Conservation (phyloP, 768 basidiomycete species). For the Panaeolus papilionaceus region DNA sequence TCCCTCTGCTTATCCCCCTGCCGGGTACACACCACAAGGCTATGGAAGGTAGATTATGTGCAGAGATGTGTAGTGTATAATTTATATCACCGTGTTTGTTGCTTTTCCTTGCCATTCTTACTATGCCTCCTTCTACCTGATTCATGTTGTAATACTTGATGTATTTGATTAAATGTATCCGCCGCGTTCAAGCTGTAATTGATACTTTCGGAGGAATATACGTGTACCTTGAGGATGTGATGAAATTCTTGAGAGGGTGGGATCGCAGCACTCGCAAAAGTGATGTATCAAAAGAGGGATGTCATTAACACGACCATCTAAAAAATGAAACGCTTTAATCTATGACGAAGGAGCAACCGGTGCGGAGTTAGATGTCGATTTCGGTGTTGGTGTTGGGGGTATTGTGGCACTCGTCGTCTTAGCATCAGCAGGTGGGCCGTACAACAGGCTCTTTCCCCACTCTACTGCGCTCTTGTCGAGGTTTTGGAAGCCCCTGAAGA, state of each 20-base stretch:
- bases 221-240: not conserved
- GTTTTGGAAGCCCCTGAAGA: slow-evolving; percentile 48
- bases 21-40: slow-evolving; percentile 32
- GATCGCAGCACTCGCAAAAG: not conserved
- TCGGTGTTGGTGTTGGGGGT: slow-evolving; percentile 15
- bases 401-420: slow-evolving; percentile 13
- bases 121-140: not conserved
- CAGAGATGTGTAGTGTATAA: not conserved
- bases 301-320: slow-evolving; percentile 1
- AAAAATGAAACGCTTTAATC: not conserved
- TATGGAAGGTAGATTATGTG: slow-evolving; percentile 27
- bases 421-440: slow-evolving; percentile 39
- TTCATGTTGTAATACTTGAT: slow-evolving; percentile 12
- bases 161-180: slow-evolving; percentile 6
- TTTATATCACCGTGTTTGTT: not conserved
- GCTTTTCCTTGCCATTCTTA: not conserved
- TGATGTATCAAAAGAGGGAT: slow-evolving; percentile 10
- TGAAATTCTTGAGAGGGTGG: not conserved
- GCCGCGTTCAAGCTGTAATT: not conserved
- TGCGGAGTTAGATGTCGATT: not conserved
- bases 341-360: slow-evolving; percentile 6
- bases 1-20: slow-evolving; percentile 20
- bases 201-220: not conserved
- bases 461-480: slow-evolving; percentile 53
- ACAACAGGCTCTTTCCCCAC: slow-evolving; percentile 54